Evolutionary conservation across 768 basidiomycete genomes (phyloP).

Genomic region (Basidioascus undulatus): DNA sequence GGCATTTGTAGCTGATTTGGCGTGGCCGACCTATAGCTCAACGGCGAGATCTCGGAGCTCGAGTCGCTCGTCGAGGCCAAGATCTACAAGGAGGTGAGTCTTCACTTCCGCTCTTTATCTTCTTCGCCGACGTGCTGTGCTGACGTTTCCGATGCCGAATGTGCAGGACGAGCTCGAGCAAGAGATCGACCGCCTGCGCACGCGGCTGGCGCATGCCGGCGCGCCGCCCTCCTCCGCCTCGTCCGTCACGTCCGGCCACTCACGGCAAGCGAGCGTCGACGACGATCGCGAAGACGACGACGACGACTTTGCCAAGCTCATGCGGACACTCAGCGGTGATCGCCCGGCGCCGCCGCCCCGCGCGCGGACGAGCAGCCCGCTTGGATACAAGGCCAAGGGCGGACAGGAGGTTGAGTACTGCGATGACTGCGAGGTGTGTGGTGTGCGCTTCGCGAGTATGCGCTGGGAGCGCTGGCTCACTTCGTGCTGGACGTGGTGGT

Average conservation of each 20-base stretch:
- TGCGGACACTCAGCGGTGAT: not conserved
- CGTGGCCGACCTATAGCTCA: constrained; percentile 30
- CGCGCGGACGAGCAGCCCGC: too few relatives aligned
- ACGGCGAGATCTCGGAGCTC: constrained; percentile 76
- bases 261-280: too few relatives aligned
- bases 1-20: constrained; percentile 1
- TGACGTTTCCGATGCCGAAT: too few relatives aligned
- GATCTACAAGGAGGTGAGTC: constrained; percentile 62
- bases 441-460: not conserved
- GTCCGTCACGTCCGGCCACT: too few relatives aligned
- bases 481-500: not conserved
- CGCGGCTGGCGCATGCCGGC: constrained; percentile 27
- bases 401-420: constrained; percentile 30
- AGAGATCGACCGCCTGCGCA: constrained; percentile 18
- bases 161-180: constrained; percentile 63
- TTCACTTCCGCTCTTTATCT: not conserved
- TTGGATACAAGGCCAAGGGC: too few relatives aligned
- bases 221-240: too few relatives aligned
- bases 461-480: not conserved
- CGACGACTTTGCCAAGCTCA: constrained; percentile 6
- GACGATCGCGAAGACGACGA: constrained; percentile 9
- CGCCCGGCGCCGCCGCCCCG: too few relatives aligned
- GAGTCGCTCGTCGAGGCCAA: constrained; percentile 85
- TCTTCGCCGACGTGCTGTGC: not conserved
- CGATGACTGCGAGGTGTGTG: constrained; percentile 49